Conservation (phyloP, 768 basidiomycete species). For the Candolleomyces eurysporus region DNA sequence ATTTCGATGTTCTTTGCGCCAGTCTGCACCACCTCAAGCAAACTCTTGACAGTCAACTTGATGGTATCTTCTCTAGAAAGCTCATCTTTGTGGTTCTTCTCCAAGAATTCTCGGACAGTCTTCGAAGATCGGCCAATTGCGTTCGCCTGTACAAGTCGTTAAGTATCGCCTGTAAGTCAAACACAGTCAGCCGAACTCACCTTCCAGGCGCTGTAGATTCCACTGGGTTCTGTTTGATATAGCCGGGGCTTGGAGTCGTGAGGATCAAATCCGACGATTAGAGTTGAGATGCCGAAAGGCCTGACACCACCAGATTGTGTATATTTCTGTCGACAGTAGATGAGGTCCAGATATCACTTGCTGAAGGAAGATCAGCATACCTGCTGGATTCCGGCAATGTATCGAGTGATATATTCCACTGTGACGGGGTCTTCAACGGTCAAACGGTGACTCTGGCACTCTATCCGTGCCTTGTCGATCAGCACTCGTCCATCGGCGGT, state of each 20-base stretch:
- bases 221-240: constrained; percentile 97
- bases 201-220: constrained; percentile 99
- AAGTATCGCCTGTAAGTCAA: not conserved
- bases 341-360: not conserved
- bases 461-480: constrained; percentile 96
- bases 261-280: constrained; percentile 97
- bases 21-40: constrained; percentile 97
- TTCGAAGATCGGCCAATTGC: constrained; percentile 98
- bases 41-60: constrained; percentile 91
- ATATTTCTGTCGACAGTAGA: constrained; percentile 60
- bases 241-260: constrained; percentile 83
- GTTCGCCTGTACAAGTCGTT: constrained; percentile 68
- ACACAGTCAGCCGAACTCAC: constrained; percentile 34
- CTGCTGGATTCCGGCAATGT: constrained; percentile 99
- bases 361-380: constrained; percentile 37
- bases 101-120: constrained; percentile 96
- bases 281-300: constrained; percentile 96
- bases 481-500: constrained; percentile 97
- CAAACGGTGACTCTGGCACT: constrained; percentile 95
- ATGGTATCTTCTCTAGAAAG: constrained; percentile 86
- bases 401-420: constrained; percentile 96
- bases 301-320: constrained; percentile 99
- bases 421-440: constrained; percentile 98
- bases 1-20: constrained; percentile 99
- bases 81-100: constrained; percentile 96